Evolutionary conservation across 106 monocot species (phyloP).

Genomic region (Dioscorea dumetorum): DNA sequence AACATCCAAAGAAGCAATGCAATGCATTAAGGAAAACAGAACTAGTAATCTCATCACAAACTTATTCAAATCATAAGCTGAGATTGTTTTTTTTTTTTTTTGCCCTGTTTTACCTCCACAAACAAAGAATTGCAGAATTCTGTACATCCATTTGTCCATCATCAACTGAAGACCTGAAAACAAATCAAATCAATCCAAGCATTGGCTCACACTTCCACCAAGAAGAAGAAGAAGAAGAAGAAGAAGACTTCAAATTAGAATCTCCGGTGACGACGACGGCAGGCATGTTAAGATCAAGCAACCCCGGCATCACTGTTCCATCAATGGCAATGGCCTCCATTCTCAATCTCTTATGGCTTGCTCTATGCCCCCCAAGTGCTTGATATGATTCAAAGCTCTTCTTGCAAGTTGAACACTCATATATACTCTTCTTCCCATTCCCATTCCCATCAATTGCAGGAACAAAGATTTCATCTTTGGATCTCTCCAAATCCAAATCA

Average conservation of each 20-base stretch:
- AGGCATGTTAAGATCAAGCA: not conserved
- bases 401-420: constrained; percentile 21
- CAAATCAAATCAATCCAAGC: not conserved
- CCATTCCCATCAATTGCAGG: constrained; percentile 3
- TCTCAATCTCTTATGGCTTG: constrained; percentile 17
- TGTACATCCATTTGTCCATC: too few species aligned
- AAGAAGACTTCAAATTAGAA: not conserved
- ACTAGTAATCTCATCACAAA: too few species aligned
- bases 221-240: too few species aligned
- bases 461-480: not conserved
- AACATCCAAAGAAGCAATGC: too few species aligned
- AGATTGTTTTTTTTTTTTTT: too few species aligned
- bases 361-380: constrained; percentile 39
- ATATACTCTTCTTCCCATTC: constrained; percentile 1
- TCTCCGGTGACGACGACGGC: not conserved
- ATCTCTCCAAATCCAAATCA: not conserved
- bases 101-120: too few species aligned
- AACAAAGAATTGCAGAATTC: too few species aligned
- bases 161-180: too few species aligned
- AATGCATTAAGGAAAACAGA: too few species aligned
- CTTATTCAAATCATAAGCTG: too few species aligned
- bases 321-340: not conserved
- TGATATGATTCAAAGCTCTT: constrained; percentile 29
- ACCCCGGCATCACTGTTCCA: not conserved
- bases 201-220: constrained; percentile 3